Evolutionary conservation across 108 stramenopile species (phyloP).

Genomic region (Nannochloropsis gaditana): DNA sequence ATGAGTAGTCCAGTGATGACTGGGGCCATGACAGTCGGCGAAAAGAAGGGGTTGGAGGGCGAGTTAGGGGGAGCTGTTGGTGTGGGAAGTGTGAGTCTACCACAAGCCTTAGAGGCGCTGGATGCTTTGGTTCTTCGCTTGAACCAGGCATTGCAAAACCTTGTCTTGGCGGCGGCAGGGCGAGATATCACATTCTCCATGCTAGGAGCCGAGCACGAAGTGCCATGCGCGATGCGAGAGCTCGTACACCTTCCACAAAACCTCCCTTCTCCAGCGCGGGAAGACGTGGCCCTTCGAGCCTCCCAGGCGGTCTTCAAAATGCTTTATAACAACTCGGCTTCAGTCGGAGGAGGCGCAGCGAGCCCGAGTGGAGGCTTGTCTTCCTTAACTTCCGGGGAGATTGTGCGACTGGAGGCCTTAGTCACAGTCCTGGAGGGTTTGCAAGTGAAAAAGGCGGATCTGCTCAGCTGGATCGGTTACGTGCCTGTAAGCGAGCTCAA

Average conservation of each 20-base stretch:
- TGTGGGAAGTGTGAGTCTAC: background rate
- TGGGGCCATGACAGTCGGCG: background rate
- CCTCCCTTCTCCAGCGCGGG: slow-evolving; percentile 60
- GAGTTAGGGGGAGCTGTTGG: background rate
- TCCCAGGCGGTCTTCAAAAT: slow-evolving; percentile 92
- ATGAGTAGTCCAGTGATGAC: background rate
- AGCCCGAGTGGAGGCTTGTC: background rate
- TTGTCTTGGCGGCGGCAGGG: slow-evolving; percentile 67
- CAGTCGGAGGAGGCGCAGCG: background rate
- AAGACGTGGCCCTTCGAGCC: slow-evolving; percentile 77
- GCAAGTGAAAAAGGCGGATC: slow-evolving; percentile 66
- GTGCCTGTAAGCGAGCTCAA: slow-evolving; percentile 62
- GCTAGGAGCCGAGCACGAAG: slow-evolving; percentile 85
- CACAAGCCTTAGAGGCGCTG: slow-evolving; percentile 64
- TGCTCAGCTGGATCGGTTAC: slow-evolving; percentile 83
- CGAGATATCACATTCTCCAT: slow-evolving; percentile 71
- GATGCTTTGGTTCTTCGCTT: slow-evolving; percentile 66
- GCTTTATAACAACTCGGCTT: slow-evolving; percentile 73
- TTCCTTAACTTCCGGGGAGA: slow-evolving; percentile 55
- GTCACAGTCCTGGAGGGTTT: slow-evolving; percentile 77
- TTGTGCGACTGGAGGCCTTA: slow-evolving; percentile 73
- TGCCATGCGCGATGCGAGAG: slow-evolving; percentile 71
- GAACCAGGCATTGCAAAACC: slow-evolving; percentile 63
- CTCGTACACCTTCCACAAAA: slow-evolving; percentile 57
- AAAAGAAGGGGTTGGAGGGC: background rate